Evolutionary conservation across 768 basidiomycete genomes (phyloP).

Genomic region (Mycena vitilis): DNA sequence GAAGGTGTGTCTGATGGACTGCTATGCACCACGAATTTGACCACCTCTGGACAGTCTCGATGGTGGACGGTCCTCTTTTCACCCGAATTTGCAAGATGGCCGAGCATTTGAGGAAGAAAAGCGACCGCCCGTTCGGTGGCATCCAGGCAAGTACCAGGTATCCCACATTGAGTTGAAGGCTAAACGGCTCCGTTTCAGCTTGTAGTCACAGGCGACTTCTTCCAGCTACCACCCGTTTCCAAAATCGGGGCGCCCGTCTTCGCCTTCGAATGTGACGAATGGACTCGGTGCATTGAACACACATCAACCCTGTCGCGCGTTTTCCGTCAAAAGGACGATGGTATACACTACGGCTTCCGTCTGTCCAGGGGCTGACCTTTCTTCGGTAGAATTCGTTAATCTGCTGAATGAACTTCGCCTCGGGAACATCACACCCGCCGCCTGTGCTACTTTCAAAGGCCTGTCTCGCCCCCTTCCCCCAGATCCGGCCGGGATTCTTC

Average conservation of each 20-base stretch:
- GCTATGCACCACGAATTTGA: neutral
- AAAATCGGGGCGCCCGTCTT: conserved; percentile 68
- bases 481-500: conserved; percentile 44
- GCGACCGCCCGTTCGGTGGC: conserved; percentile 72
- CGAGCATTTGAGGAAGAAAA: conserved; percentile 58
- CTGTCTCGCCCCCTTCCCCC: conserved; percentile 35
- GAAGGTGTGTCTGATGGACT: conserved; percentile 53
- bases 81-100: conserved; percentile 77
- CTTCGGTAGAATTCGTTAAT: conserved; percentile 67
- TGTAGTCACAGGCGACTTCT: conserved; percentile 86
- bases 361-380: neutral
- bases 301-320: conserved; percentile 78
- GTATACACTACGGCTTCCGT: conserved; percentile 49
- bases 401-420: conserved; percentile 83
- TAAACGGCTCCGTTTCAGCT: conserved; percentile 46
- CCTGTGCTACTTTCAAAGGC: conserved; percentile 41
- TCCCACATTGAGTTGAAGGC: neutral
- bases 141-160: conserved; percentile 65
- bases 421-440: conserved; percentile 50
- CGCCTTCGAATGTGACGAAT: conserved; percentile 77
- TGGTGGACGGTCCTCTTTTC: conserved; percentile 82
- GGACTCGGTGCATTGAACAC: conserved; percentile 69
- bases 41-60: conserved; percentile 65
- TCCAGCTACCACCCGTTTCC: conserved; percentile 83
- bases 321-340: conserved; percentile 78